Base-by-base conservation (phyloP, 2,329 filamentous ascomycete species). In the Pyrenophora graminea region DNA sequence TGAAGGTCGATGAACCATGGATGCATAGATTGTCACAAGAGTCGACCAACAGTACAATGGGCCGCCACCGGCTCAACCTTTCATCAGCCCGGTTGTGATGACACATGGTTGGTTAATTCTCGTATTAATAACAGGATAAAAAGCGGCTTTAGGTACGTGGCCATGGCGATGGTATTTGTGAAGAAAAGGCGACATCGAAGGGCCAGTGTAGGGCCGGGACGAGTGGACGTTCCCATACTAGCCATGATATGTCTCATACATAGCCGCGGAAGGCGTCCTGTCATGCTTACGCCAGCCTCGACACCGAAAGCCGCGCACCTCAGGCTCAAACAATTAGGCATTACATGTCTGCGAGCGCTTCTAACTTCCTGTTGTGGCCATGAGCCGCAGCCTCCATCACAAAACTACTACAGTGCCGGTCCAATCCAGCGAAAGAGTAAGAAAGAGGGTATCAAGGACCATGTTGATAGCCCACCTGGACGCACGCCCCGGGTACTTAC, bases 141-240 rank as follows among this genome's bases (percentile, higher is more conserved):
- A 17, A 12, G 9, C 34, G 25, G 38, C 32, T 39, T 59, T 51
- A 58, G 60, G 62, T 53, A 64, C 60, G 58, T 64, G 60, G 48
- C 50, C 54, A 56, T n/a, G 44, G 37, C 21, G 46, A 40, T 18
- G 36, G 30, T 43, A 31, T 37, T 37, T 39, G 41, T 15, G 15
- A 44, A 37, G 18, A 12, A 18, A 17, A 37, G 33, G 45, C 34
- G 23, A 33, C 19, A 27, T 19, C 31, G 30, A 13, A 32, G 19
- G 53, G 42, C 21, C 18, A 46, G 41, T 10, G 39, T 30, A 23
- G 34, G 39, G 30, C 47, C 39, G 39, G 32, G 21, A 33, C 50
- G 51, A 54, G 41, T 43, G 51, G 40, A 36, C 38, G 40, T 21
- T 55, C 47, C 51, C 47, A 47, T 27, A 6, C 34, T 33, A 36